phyloP scores from a whole-genome alignment of 179 eudicot genomes.

The Beta corolliflora region DNA sequence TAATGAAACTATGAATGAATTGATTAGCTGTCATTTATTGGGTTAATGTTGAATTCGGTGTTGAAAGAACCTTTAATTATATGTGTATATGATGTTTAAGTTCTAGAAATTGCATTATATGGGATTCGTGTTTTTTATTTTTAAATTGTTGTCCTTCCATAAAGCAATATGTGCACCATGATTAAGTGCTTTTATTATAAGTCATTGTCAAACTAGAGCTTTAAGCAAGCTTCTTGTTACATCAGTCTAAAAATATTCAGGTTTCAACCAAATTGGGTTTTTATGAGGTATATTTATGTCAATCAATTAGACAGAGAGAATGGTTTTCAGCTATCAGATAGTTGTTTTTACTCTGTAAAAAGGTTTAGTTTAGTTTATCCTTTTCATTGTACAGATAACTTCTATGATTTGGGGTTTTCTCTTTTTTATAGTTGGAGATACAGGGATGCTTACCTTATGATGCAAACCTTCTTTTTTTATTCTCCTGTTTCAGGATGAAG shows the following conservation, averaged over 20 bases:
- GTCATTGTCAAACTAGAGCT: not conserved
- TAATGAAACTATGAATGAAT: not conserved
- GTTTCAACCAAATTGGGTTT: not conserved
- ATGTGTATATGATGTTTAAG: not conserved
- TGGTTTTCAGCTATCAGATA: too few relatives aligned
- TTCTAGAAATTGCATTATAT: not conserved
- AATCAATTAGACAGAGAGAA: too few relatives aligned
- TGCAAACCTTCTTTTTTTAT: not conserved
- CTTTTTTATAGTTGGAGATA: not conserved
- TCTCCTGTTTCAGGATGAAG: conserved; percentile 60
- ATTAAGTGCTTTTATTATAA: not conserved
- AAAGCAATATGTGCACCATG: not conserved
- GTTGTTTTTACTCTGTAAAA: too few relatives aligned
- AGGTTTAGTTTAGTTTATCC: not conserved
- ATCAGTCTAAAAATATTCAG: too few relatives aligned
- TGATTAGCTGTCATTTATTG: not conserved
- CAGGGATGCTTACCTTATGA: not conserved
- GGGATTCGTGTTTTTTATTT: not conserved
- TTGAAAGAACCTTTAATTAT: not conserved
- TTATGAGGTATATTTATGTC: not conserved
- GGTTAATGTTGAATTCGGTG: not conserved
- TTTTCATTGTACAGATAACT: not conserved
- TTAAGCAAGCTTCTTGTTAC: too few relatives aligned
- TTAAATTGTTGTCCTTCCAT: not conserved
- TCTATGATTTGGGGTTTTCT: not conserved